phyloP scores from a whole-genome alignment of 768 basidiomycete genomes.

The Mycena leptocephala region DNA sequence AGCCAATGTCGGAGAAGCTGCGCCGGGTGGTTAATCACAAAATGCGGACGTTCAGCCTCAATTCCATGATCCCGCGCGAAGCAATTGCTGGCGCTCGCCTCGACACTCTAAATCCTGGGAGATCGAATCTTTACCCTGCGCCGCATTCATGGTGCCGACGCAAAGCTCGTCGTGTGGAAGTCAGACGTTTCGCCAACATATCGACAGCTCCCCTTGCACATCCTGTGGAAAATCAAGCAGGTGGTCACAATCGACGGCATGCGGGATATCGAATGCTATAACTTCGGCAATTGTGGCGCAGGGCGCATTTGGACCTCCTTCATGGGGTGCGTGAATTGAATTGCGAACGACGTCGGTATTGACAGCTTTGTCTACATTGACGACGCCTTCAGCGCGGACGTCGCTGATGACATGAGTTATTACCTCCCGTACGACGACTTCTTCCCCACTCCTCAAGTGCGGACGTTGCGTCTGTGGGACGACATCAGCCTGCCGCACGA shows the following conservation, averaged over 20 bases:
- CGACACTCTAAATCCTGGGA: conserved; percentile 54
- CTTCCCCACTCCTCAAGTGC: no score
- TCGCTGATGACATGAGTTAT: conserved; percentile 38
- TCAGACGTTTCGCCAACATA: conserved; percentile 56
- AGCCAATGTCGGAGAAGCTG: conserved; percentile 50
- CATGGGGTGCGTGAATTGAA: conserved; percentile 54
- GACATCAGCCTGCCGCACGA: no score
- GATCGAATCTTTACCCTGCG: conserved; percentile 32
- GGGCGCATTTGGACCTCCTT: conserved; percentile 41
- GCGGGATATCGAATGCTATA: conserved; percentile 36
- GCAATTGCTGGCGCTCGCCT: conserved; percentile 48
- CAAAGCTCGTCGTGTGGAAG: conserved; percentile 50
- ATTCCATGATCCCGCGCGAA: no score
- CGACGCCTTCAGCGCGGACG: conserved; percentile 47
- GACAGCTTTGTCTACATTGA: conserved; percentile 49
- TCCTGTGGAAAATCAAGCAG: conserved; percentile 51
- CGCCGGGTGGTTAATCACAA: conserved; percentile 59
- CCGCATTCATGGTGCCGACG: conserved; percentile 22
- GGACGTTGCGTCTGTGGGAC: no score
- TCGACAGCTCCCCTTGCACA: conserved; percentile 43
- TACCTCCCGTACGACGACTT: no score
- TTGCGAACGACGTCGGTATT: conserved; percentile 42
- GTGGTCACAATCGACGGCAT: conserved; percentile 32
- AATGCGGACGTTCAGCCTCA: conserved; percentile 44
- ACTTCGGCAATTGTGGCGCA: neutral